Percentiles rank a stretch among this genome's conserved stretches.
These are phyloP conservation scores for Aspergillus hancockii DNA, from an alignment of 495 filamentous ascomycete species.

Conservation along the genomic window DNA sequence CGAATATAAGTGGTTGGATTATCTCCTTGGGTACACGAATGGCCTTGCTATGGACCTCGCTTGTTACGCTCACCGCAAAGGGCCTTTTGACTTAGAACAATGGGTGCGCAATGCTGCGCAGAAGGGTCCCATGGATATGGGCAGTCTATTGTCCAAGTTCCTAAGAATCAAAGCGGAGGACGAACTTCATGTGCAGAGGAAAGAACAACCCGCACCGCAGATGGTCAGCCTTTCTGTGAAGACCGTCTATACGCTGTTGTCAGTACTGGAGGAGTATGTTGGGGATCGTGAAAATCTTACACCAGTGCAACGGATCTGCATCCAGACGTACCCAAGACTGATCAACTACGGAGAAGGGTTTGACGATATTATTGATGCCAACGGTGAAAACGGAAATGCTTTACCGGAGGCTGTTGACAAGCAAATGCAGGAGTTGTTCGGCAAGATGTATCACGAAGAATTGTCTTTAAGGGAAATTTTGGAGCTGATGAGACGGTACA, in stretches of 20 bases:
- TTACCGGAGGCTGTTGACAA: conserved; percentile 76
- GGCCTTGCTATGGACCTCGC: conserved; percentile 88
- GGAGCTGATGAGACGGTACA: conserved; percentile 77
- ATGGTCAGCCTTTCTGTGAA: conserved; percentile 78
- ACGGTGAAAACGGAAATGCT: conserved; percentile 75
- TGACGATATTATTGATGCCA: conserved; percentile 84
- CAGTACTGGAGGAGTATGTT: conserved; percentile 70
- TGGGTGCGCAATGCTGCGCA: conserved; percentile 74
- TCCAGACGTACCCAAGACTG: conserved; percentile 90
- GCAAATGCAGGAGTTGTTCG: conserved; percentile 95
- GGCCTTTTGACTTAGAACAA: conserved; percentile 73
- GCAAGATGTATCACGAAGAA: conserved; percentile 91
- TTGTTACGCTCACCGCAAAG: conserved; percentile 81
- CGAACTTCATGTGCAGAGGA: conserved; percentile 69
- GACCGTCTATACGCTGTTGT: conserved; percentile 79
- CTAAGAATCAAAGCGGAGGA: conserved; percentile 79
- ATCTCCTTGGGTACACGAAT: conserved; percentile 70
- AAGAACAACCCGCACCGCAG: conserved; percentile 57
- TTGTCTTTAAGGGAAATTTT: conserved; percentile 79
- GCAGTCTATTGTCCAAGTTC: conserved; percentile 67
- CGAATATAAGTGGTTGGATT: conserved; percentile 78
- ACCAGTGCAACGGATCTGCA: conserved; percentile 77
- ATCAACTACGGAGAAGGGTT: conserved; percentile 94
- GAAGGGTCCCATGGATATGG: conserved; percentile 59
- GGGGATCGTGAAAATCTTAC: conserved; percentile 58